Base-by-base conservation (phyloP, 1,284 basidiomycete species). In the Cryptococcus wingfieldii region DNA sequence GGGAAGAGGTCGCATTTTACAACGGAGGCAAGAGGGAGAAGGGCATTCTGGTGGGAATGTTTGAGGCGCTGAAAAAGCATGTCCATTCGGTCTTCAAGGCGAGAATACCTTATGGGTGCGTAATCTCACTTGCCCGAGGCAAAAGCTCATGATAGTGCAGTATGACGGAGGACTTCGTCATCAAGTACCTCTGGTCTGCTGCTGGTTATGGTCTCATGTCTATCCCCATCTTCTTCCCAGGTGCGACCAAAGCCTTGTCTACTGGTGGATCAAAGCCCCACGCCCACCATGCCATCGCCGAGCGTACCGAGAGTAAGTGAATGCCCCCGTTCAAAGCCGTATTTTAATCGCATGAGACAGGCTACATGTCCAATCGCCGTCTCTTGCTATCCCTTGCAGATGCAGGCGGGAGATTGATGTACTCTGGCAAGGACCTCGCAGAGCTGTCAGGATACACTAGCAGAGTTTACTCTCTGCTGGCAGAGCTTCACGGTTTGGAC, bases 1-100 rank as follows among this genome's bases (percentile, higher is more conserved):
- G 88, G 14, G 94, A 98, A 72, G 94, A 98, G 75, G 84, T 98
- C 46, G 93, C 94, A 84, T 98, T 98, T 72, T 98, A 98, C 76
- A 86, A 93, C 60, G 94, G 94, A 0, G 92, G 92, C 0, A 76
- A 80, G 3, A 82, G 89, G 39, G 94, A 98, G 74, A 84, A 84
- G 57, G 85, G 87, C 60, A 95, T 98, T 51, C 79, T 98, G 31
- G 86, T 84, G 58, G 79, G 81, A 14, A 87, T 91, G 0, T 98
- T 95, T 71, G 74, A 88, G 61, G 81, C 84, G 46, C 78, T 98
- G 14, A 88, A 94, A 61, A 86, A 84, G 64, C 95, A 98, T 64
- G 84, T 96, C 58, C 93, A 95, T 69, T 87, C 85, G 0, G 92
- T 97, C 57, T 93, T 92, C 81, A 93, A 91, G 82, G 65, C 63